Conservation (phyloP, 2,329 filamentous ascomycete genomes). For the Orbilia oligospora region DNA sequence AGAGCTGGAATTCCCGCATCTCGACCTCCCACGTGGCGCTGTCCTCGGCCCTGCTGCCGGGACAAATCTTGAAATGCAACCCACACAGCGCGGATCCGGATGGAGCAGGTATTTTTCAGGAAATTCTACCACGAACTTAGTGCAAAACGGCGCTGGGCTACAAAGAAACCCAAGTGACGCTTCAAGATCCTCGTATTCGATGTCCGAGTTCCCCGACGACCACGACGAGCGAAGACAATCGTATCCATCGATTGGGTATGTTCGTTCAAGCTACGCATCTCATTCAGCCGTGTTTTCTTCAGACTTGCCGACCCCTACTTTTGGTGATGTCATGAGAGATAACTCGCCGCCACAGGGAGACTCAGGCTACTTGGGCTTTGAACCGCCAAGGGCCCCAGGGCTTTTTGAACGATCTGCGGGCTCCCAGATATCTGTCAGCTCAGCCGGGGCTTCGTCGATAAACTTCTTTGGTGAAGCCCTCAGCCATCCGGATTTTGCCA, state of each 20-base stretch:
- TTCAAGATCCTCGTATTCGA: conserved; percentile 58
- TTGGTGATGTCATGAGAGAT: conserved; percentile 59
- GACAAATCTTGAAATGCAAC: conserved; percentile 59
- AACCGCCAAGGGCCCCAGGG: conserved; percentile 54
- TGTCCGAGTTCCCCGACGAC: conserved; percentile 57
- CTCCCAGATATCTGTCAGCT: conserved; percentile 57
- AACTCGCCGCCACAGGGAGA: conserved; percentile 45
- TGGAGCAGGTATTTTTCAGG: conserved; percentile 65
- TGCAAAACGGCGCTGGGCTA: conserved; percentile 53
- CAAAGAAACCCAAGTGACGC: conserved; percentile 56
- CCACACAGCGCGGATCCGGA: conserved; percentile 61
- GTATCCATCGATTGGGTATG: conserved; percentile 59
- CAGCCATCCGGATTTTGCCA: conserved; percentile 56
- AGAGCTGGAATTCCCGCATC: conserved; percentile 49
- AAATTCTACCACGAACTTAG: conserved; percentile 63
- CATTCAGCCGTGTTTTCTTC: conserved; percentile 53
- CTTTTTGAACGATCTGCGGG: conserved; percentile 53
- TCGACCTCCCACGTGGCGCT: conserved; percentile 50
- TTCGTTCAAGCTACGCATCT: conserved; percentile 56
- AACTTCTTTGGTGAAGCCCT: conserved; percentile 59
- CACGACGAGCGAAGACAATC: conserved; percentile 56
- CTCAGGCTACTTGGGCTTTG: conserved; percentile 53
- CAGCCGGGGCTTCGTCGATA: conserved; percentile 57
- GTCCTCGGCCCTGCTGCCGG: conserved; percentile 51
- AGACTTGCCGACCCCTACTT: conserved; percentile 54